These are phyloP conservation scores for Phaffia australis DNA, from an alignment of 768 basidiomycete genomes.

Conservation along the genomic window DNA sequence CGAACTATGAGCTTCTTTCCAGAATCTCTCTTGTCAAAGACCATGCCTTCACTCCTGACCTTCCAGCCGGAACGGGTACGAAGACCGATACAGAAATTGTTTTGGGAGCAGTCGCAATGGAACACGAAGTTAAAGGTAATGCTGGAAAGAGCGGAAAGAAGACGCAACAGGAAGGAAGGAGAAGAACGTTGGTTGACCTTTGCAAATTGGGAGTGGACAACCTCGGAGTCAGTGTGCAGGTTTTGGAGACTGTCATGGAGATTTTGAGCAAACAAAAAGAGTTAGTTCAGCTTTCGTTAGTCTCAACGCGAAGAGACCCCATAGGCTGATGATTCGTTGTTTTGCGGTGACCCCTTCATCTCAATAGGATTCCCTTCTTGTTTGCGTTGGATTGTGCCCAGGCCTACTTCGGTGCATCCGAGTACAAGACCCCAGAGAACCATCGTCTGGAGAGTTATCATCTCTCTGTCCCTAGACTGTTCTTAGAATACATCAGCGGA, in stretches of 20 bases:
- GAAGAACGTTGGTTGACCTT: constrained; percentile 5
- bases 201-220: constrained; percentile 6
- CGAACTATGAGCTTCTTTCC: constrained; percentile 8
- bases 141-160: background rate
- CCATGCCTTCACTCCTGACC: constrained; percentile 14
- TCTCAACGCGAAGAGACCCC: background rate
- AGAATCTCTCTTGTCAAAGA: constrained; percentile 2
- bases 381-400: constrained; percentile 15
- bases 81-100: background rate
- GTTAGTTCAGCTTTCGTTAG: background rate
- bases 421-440: constrained; percentile 21
- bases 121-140: background rate
- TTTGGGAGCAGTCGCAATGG: background rate
- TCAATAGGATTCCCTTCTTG: constrained; percentile 12
- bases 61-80: constrained; percentile 8
- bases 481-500: constrained; percentile 23
- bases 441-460: constrained; percentile 21
- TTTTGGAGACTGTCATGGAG: constrained; percentile 20
- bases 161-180: constrained; percentile 1
- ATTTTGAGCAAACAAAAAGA: constrained; percentile 10
- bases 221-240: constrained; percentile 1
- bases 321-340: background rate
- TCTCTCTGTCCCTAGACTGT: constrained; percentile 5
- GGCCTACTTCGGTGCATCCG: constrained; percentile 17
- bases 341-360: no score